Conservation (phyloP, 352 stramenopile species). For the Globisporangium echinulatum region DNA sequence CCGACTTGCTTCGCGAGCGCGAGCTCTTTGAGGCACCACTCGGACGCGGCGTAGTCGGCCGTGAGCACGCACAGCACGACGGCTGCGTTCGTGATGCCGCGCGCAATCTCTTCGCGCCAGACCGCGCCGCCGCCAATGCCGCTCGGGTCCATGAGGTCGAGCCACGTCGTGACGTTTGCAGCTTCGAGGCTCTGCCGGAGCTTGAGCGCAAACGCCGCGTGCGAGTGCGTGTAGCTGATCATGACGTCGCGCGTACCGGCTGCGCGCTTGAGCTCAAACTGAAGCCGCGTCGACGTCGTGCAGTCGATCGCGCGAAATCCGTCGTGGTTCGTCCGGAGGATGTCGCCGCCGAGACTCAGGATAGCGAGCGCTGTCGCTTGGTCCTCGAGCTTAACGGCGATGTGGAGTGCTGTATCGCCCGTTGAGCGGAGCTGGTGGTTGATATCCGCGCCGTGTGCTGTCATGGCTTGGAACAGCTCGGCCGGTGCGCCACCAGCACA, state of each 20-base stretch:
- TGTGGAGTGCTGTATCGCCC: conserved; percentile 68
- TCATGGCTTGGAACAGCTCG: conserved; percentile 49
- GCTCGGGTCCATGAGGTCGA: conserved; percentile 82
- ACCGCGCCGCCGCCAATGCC: conserved; percentile 74
- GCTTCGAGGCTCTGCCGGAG: conserved; percentile 61
- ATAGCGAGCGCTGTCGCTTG: conserved; percentile 59
- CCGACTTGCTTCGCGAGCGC: conserved; percentile 75
- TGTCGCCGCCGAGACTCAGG: conserved; percentile 53
- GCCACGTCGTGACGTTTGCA: conserved; percentile 81
- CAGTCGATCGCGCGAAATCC: conserved; percentile 68
- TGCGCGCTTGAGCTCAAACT: conserved; percentile 81
- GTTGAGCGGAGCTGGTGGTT: conserved; percentile 55
- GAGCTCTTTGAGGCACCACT: conserved; percentile 84
- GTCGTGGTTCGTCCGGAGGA: conserved; percentile 71
- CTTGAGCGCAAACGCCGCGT: conserved; percentile 77
- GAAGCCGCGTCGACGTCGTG: conserved; percentile 65
- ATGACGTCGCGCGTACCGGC: conserved; percentile 76
- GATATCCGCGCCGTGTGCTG: conserved; percentile 54
- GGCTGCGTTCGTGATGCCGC: conserved; percentile 69
- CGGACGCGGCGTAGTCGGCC: conserved; percentile 69
- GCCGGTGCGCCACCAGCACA: conserved; percentile 27
- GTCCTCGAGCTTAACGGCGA: conserved; percentile 62
- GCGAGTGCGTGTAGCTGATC: conserved; percentile 86
- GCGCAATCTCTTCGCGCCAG: conserved; percentile 77
- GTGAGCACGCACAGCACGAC: conserved; percentile 74